Percentiles rank a stretch among this genome's conserved stretches.
Conservation (phyloP, 768 basidiomycete species). For the Ephemerocybe angulata region DNA sequence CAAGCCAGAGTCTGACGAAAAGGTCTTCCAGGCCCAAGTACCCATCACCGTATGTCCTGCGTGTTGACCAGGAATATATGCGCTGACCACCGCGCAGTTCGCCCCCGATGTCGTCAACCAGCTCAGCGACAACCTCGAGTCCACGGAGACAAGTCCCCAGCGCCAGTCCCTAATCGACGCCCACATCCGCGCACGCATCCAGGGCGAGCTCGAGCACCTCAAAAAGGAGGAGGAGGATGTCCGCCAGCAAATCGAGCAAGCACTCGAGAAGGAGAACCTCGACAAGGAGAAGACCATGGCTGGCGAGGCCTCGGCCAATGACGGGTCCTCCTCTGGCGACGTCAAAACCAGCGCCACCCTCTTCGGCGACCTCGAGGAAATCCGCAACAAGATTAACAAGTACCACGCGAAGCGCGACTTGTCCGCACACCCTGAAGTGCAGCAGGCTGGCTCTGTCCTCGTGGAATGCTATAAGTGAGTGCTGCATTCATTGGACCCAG, state of each 20-base stretch:
- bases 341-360: conserved; percentile 60
- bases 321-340: conserved; percentile 34
- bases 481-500: conserved; percentile 1
- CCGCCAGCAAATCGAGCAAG: conserved; percentile 67
- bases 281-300: conserved; percentile 64
- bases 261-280: conserved; percentile 84
- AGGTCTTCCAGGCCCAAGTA: conserved; percentile 53
- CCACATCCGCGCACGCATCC: conserved; percentile 69
- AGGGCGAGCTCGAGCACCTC: conserved; percentile 61
- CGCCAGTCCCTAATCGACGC: conserved; percentile 73
- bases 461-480: conserved; percentile 74
- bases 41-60: conserved; percentile 46
- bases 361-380: conserved; percentile 71
- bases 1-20: conserved; percentile 49
- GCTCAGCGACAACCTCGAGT: conserved; percentile 61
- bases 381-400: conserved; percentile 67
- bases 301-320: conserved; percentile 35
- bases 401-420: conserved; percentile 58
- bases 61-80: neutral
- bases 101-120: conserved; percentile 80
- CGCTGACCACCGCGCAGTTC: conserved; percentile 46
- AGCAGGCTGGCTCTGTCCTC: conserved; percentile 54
- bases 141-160: conserved; percentile 57
- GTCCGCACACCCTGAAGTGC: conserved; percentile 52
- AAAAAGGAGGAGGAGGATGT: conserved; percentile 68